phyloP scores from a whole-genome alignment of 805 yeast genomes.

The Suhomyces prunicola region DNA sequence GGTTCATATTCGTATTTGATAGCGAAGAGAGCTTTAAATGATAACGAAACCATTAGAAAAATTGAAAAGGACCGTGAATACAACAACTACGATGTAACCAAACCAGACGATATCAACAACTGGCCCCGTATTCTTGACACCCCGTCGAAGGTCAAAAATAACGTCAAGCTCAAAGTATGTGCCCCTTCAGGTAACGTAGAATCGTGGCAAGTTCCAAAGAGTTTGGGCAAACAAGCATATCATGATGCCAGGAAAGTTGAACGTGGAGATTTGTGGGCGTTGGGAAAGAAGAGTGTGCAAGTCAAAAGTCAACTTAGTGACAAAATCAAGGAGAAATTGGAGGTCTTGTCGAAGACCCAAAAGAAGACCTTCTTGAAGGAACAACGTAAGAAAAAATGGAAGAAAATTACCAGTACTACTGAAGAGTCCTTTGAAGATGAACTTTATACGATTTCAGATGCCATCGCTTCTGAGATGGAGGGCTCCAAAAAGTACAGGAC shows the following conservation, averaged over 20 bases:
- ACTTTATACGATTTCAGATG: slow-evolving; percentile 23
- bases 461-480: slow-evolving; percentile 32
- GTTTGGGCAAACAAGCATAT: slow-evolving; percentile 67
- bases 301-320: slow-evolving; percentile 31
- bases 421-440: slow-evolving; percentile 27
- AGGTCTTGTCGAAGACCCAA: slow-evolving; percentile 33
- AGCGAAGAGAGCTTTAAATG: slow-evolving; percentile 55
- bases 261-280: slow-evolving; percentile 88
- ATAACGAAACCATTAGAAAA: slow-evolving; percentile 33
- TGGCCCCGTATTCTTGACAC: slow-evolving; percentile 74
- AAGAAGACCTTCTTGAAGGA: slow-evolving; percentile 38
- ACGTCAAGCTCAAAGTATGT: slow-evolving; percentile 77
- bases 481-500: slow-evolving; percentile 27
- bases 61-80: slow-evolving; percentile 38
- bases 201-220: slow-evolving; percentile 82
- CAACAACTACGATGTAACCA: slow-evolving; percentile 21
- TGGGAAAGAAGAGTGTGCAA: slow-evolving; percentile 33
- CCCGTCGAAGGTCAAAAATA: slow-evolving; percentile 79
- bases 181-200: slow-evolving; percentile 77
- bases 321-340: slow-evolving; percentile 30
- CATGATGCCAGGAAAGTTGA: slow-evolving; percentile 86
- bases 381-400: slow-evolving; percentile 32
- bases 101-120: slow-evolving; percentile 27
- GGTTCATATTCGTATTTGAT: slow-evolving; percentile 75
- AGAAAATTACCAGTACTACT: slow-evolving; percentile 25